Conservation (phyloP, 208 protist species). For the Tritrichomonas foetus region DNA sequence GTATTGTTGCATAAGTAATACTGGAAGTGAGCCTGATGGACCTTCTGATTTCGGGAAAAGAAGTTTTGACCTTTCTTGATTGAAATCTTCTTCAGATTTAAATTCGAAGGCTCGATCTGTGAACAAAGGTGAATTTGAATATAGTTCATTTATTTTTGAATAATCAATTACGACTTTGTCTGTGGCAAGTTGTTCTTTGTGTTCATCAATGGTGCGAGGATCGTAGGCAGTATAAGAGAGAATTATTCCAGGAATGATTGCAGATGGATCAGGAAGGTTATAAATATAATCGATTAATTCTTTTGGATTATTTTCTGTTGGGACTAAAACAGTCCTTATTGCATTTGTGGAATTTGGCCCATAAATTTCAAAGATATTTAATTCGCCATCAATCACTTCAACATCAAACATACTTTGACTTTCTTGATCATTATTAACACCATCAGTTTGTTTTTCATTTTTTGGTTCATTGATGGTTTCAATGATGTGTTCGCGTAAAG, state of each 20-base stretch:
- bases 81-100: neutral
- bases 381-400: neutral
- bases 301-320: neutral
- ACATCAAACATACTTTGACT: neutral
- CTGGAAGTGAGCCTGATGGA: neutral
- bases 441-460: too few relatives aligned
- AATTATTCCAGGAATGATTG: neutral
- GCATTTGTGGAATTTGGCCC: neutral
- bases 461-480: neutral
- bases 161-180: neutral
- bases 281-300: neutral
- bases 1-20: conserved; percentile 26
- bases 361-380: conserved; percentile 10
- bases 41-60: conserved; percentile 17
- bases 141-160: neutral
- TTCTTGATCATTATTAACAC: too few relatives aligned
- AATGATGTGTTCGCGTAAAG: neutral
- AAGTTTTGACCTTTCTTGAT: neutral
- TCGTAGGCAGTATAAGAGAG: neutral
- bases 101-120: neutral
- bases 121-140: neutral
- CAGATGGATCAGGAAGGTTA: neutral
- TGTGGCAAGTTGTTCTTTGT: neutral
- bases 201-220: neutral
- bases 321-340: neutral